phyloP scores from a whole-genome alignment of 192 early-diverging fungal species.

The Coemansia furcata region DNA sequence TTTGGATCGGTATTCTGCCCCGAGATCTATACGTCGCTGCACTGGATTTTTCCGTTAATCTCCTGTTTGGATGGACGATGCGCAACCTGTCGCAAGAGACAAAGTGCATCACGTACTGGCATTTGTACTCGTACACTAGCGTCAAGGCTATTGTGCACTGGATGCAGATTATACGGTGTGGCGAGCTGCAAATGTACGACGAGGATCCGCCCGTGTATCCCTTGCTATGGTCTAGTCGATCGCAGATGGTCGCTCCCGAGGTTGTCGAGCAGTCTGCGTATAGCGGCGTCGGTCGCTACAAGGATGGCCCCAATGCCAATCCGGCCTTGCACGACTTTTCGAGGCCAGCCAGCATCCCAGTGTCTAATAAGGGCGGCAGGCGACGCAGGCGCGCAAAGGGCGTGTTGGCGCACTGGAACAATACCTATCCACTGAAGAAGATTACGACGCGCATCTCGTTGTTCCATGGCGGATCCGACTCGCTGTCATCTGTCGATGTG shows the following conservation, averaged over 20 bases:
- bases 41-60: constrained; percentile 67
- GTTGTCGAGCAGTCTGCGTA: constrained; percentile 1
- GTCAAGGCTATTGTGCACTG: constrained; percentile 92
- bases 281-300: not conserved
- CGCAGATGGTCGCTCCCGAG: not conserved
- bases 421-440: constrained; percentile 55
- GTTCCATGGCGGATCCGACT: constrained; percentile 88
- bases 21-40: constrained; percentile 70
- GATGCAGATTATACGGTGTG: constrained; percentile 92
- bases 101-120: constrained; percentile 79
- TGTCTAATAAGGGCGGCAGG: constrained; percentile 11
- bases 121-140: constrained; percentile 86
- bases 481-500: constrained; percentile 70
- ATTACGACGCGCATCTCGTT: constrained; percentile 86
- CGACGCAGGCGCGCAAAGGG: constrained; percentile 70
- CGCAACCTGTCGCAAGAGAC: constrained; percentile 65
- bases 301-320: not conserved
- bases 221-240: constrained; percentile 25
- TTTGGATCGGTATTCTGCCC: constrained; percentile 81
- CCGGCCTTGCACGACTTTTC: constrained; percentile 10
- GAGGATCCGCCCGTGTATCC: constrained; percentile 63
- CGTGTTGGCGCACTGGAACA: constrained; percentile 51
- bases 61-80: constrained; percentile 84
- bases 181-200: constrained; percentile 90
- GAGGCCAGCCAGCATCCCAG: constrained; percentile 18